These are phyloP conservation scores for Botrytis deweyae DNA, from an alignment of 2,329 filamentous ascomycete genomes.

Conservation along the genomic window DNA sequence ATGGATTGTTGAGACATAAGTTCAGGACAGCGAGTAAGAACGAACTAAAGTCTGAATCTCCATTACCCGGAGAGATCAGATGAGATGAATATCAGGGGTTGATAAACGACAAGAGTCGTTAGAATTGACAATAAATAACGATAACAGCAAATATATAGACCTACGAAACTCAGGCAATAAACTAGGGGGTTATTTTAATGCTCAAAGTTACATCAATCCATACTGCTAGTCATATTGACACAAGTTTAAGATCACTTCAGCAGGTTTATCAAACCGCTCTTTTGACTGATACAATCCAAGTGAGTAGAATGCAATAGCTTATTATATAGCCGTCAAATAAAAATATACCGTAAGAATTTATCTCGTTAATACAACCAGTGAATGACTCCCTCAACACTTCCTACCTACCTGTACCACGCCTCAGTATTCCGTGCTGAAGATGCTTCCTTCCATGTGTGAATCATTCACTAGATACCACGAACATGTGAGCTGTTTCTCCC, in stretches of 20 bases:
- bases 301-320: neutral
- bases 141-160: too few species aligned
- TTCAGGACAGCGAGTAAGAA: too few species aligned
- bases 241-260: too few species aligned
- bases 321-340: neutral
- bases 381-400: neutral
- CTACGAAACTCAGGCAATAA: accelerated
- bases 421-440: neutral
- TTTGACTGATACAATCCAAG: neutral
- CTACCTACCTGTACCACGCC: neutral
- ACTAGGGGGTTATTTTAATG: neutral
- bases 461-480: neutral
- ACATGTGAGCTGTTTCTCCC: neutral
- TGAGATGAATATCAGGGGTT: neutral
- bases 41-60: too few species aligned
- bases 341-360: accelerated
- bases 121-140: neutral
- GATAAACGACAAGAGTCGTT: neutral
- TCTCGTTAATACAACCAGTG: neutral
- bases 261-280: too few species aligned
- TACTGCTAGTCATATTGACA: too few species aligned
- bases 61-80: neutral
- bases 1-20: neutral
- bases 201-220: neutral
- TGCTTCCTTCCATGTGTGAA: neutral